phyloP scores from a whole-genome alignment of 2,329 filamentous ascomycete species.

The Lachnellula cervina region DNA sequence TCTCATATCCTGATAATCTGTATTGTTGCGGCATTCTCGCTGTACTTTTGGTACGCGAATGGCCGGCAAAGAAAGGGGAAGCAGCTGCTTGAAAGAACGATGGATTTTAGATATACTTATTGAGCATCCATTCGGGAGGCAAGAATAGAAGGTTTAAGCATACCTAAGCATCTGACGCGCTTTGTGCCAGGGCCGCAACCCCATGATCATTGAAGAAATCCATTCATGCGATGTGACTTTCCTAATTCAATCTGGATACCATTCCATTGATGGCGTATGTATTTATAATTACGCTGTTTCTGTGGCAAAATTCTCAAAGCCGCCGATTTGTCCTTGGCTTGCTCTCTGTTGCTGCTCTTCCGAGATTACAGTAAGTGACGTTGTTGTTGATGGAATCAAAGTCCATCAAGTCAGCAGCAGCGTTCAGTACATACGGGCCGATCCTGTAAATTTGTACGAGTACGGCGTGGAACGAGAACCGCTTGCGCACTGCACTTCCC shows the following conservation, averaged over 20 bases:
- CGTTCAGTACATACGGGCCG: neutral
- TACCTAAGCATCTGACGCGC: constrained; percentile 6
- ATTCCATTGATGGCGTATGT: neutral
- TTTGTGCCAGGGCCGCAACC: constrained; percentile 10
- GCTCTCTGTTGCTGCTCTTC: neutral
- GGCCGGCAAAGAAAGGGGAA: constrained; percentile 42
- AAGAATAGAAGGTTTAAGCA: neutral
- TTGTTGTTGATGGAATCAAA: neutral
- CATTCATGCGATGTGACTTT: constrained; percentile 1
- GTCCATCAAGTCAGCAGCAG: neutral
- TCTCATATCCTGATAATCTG: constrained; percentile 55
- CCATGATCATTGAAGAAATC: neutral
- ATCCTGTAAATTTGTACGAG: neutral
- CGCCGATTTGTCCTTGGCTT: neutral
- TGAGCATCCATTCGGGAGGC: constrained; percentile 3
- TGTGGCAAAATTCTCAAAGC: neutral
- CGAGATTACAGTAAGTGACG: neutral
- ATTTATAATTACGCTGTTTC: neutral
- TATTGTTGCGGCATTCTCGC: constrained; percentile 46
- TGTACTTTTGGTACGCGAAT: constrained; percentile 51
- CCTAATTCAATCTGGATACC: neutral
- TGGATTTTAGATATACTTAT: constrained; percentile 29
- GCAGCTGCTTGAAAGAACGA: constrained; percentile 42
- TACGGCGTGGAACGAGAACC: neutral
- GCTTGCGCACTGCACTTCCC: neutral